Conservation (phyloP, 306 rosid species). For the Canavalia ensiformis region DNA sequence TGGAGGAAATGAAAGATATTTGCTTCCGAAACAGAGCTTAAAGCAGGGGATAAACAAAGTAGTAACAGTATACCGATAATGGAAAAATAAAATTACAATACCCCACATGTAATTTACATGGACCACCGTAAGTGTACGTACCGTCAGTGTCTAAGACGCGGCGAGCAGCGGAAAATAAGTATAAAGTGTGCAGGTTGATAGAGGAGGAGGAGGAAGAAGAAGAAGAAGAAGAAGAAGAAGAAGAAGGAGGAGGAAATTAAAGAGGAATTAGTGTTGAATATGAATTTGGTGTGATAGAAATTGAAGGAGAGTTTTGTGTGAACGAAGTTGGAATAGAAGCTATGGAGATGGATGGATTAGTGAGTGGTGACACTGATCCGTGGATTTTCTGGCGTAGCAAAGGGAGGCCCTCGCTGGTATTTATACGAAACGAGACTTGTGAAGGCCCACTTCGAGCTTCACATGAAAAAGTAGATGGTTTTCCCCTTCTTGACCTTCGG, state of each 20-base stretch:
- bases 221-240: neutral
- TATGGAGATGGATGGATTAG: constrained; percentile 12
- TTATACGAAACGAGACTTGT: neutral
- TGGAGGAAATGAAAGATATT: neutral
- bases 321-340: constrained; percentile 6
- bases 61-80: neutral
- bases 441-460: neutral
- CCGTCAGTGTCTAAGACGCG: constrained; percentile 49
- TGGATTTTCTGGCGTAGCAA: constrained; percentile 28
- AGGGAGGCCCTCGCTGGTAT: constrained; percentile 9
- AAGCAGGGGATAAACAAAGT: constrained; percentile 39
- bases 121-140: constrained; percentile 35
- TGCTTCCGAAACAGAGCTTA: constrained; percentile 24
- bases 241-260: no score
- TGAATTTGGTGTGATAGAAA: neutral
- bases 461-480: neutral
- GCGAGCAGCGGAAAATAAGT: constrained; percentile 32
- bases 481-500: neutral
- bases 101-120: constrained; percentile 21
- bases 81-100: neutral
- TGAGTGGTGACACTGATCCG: neutral
- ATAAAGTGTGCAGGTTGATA: neutral
- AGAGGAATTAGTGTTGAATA: neutral
- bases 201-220: neutral
- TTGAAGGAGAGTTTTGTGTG: neutral